Conservation (phyloP, 768 basidiomycete genomes). For the Mycena epipterygia region DNA sequence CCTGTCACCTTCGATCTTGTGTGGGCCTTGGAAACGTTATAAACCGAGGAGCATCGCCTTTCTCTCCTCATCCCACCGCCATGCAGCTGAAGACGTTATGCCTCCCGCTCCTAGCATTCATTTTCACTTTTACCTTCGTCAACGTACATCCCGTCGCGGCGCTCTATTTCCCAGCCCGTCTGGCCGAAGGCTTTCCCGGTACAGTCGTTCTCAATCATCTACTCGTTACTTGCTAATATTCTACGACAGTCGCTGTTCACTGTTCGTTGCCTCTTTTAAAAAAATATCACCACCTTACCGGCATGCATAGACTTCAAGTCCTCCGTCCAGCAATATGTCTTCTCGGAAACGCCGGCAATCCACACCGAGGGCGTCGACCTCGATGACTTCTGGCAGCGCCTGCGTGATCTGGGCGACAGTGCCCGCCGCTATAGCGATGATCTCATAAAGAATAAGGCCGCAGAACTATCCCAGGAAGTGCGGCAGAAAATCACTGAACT, state of each 20-base stretch:
- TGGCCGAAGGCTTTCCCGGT: neutral
- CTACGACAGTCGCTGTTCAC: neutral
- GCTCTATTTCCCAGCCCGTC: neutral
- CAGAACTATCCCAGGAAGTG: slow-evolving; percentile 27
- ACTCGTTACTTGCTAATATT: too few species aligned
- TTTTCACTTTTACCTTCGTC: neutral
- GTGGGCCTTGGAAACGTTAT: neutral
- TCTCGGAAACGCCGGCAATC: neutral
- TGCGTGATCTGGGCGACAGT: slow-evolving; percentile 22
- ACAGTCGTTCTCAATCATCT: too few species aligned
- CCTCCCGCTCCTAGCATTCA: neutral
- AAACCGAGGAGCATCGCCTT: slow-evolving; percentile 1
- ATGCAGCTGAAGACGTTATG: slow-evolving; percentile 13
- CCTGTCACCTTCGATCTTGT: slow-evolving; percentile 19
- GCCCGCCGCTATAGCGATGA: slow-evolving; percentile 36
- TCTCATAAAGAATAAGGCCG: slow-evolving; percentile 33
- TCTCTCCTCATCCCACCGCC: neutral
- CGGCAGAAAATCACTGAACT: slow-evolving; percentile 40
- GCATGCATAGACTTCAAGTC: neutral
- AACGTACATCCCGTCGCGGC: slow-evolving; percentile 3
- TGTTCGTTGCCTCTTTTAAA: neutral
- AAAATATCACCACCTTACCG: neutral
- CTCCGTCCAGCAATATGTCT: neutral
- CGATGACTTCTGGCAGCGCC: slow-evolving; percentile 27
- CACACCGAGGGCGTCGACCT: slow-evolving; percentile 1